These are phyloP conservation scores for Eucalyptus cloeziana DNA, from an alignment of 345 rosid genomes.

Conservation along the genomic window DNA sequence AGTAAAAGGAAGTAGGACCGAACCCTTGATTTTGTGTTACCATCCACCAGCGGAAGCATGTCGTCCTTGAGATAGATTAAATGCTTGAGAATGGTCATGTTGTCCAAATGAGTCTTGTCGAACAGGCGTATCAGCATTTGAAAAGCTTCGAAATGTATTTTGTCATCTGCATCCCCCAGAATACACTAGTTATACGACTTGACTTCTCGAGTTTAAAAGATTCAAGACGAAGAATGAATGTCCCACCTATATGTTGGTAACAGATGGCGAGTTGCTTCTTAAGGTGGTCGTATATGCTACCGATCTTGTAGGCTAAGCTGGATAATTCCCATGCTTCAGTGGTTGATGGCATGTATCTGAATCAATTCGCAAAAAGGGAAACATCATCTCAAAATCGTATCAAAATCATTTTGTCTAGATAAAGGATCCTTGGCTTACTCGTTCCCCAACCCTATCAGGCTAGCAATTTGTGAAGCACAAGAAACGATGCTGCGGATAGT, in stretches of 20 bases:
- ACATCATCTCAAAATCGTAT: background rate
- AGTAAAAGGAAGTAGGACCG: background rate
- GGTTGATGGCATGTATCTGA: slow-evolving; percentile 21
- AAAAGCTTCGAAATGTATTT: slow-evolving; percentile 22
- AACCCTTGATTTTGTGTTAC: slow-evolving; percentile 14
- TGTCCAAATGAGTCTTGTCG: slow-evolving; percentile 19
- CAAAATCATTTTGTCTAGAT: background rate
- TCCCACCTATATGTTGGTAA: slow-evolving; percentile 21
- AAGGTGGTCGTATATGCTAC: slow-evolving; percentile 28
- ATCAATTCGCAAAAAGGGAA: background rate
- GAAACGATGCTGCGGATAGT: slow-evolving; percentile 36
- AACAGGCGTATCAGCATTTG: slow-evolving; percentile 17
- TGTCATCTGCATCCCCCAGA: slow-evolving; percentile 21
- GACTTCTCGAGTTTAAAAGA: background rate
- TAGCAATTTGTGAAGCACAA: slow-evolving; percentile 23
- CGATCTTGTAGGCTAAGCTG: slow-evolving; percentile 30
- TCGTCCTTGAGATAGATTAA: slow-evolving; percentile 28
- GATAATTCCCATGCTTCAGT: slow-evolving; percentile 38
- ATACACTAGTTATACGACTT: background rate
- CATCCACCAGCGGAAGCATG: slow-evolving; percentile 18
- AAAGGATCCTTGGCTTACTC: slow-evolving; percentile 15
- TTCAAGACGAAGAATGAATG: background rate
- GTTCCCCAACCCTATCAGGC: slow-evolving; percentile 24
- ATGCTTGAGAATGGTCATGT: slow-evolving; percentile 23
- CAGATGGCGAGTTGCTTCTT: slow-evolving; percentile 21